Base-by-base conservation (phyloP, 2,329 filamentous ascomycete species). In the Thyridium curvatum region DNA sequence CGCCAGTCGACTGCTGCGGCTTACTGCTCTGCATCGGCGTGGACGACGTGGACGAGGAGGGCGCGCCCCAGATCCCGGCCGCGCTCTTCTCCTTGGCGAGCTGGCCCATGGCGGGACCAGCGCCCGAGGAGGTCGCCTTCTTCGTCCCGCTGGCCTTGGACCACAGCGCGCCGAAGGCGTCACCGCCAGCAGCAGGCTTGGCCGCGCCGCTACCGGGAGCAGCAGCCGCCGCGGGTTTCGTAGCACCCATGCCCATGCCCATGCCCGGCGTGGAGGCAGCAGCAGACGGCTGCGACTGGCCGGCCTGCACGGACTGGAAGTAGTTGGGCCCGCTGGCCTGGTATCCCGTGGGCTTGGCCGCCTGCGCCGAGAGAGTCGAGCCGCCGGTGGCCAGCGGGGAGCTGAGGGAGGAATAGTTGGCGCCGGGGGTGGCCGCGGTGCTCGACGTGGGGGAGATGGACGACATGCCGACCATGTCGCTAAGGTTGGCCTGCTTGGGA, bases 51-150 rank as follows among this genome's bases (percentile, higher is more conserved):
- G 58, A 46, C 48, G 68, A 43, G 35, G 79, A 71, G 13, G 84
- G 73, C 1, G 86, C 77, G 14, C 91, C 93, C 89, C 94, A 98
- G 46, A 98, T 87, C 8, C 90, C 89, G 13, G 90, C 89, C 52
- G 82, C 89, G 42, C 89, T 93, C 74, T 97, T 96, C 65, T 96
- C 89, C 71, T 96, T 96, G n/a, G 90, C 91, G 62, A 98, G 79
- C 60, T 94, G 90, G 21, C 89, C 90, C 65, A 98, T 76, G 40
- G 90, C 90, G 37, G 88, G 83, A 1, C 84, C 84, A 41, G 81
- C 73, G 39, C 72, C 68, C 9, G 74, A 69, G 3, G 80, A 74
- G 43, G 64, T 71, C 2, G 74, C 64, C 66, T 93, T 94, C 69
- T 89, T 89, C 47, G 89, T 75, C 34, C 82, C 81, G 46, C 81